These are phyloP conservation scores for Fusarium domesticum DNA, from an alignment of 2,329 filamentous ascomycete genomes.

Conservation along the genomic window DNA sequence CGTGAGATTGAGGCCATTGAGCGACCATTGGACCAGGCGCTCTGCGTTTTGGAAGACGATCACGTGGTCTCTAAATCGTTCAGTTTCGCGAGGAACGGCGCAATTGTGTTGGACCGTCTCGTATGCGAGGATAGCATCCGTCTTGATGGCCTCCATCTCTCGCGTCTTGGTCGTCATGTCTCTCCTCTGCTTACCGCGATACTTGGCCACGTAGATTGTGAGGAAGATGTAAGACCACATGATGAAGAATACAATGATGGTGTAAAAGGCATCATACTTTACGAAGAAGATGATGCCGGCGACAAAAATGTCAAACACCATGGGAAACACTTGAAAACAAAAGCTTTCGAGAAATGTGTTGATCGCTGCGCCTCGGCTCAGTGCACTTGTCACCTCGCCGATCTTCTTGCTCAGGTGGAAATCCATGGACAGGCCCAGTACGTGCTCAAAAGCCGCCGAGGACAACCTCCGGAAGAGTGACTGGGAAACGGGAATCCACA, in stretches of 20 bases:
- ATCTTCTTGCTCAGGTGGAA: conserved; percentile 51
- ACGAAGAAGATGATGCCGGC: conserved; percentile 46
- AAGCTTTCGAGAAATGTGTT: conserved; percentile 50
- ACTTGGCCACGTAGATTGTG: conserved; percentile 50
- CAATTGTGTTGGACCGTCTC: conserved; percentile 65
- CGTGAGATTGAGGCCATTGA: conserved; percentile 54
- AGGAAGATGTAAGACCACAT: conserved; percentile 50
- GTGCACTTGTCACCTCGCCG: conserved; percentile 50
- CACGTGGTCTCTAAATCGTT: conserved; percentile 55
- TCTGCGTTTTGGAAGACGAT: conserved; percentile 45
- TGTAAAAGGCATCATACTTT: conserved; percentile 46
- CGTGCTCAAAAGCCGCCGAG: conserved; percentile 46
- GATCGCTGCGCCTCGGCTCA: conserved; percentile 46
- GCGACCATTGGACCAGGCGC: conserved; percentile 25
- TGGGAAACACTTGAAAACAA: conserved; percentile 49
- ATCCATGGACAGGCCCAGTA: conserved; percentile 45
- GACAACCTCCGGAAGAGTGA: conserved; percentile 43
- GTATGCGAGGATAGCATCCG: conserved; percentile 47
- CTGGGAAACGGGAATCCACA: conserved; percentile 50
- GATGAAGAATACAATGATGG: conserved; percentile 46
- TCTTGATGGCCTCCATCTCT: conserved; percentile 50
- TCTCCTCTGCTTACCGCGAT: conserved; percentile 41
- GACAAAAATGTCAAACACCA: conserved; percentile 49
- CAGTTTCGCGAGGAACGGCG: conserved; percentile 56
- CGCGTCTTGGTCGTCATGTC: conserved; percentile 44